Evolutionary conservation across 768 basidiomycete species (phyloP).

Genomic region (Leccinum obscurum): DNA sequence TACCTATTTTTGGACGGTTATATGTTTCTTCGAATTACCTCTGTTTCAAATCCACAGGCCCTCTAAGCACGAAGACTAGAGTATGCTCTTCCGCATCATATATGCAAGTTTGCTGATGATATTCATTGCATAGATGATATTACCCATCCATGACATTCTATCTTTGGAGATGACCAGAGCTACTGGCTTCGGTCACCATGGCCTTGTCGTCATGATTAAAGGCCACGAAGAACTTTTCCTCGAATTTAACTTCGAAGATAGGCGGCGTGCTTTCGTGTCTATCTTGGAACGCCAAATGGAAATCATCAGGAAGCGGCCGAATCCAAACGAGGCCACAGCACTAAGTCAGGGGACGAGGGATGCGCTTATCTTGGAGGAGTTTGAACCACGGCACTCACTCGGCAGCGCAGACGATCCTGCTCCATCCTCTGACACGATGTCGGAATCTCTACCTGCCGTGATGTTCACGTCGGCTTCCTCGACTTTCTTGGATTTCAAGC

Average conservation of each 20-base stretch:
- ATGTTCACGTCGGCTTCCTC: conserved; percentile 98
- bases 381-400: conserved; percentile 53
- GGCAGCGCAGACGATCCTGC: conserved; percentile 41
- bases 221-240: conserved; percentile 98
- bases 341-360: conserved; percentile 61
- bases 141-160: conserved; percentile 88
- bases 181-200: conserved; percentile 86
- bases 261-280: conserved; percentile 73
- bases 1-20: conserved; percentile 87
- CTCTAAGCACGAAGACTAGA: conserved; percentile 76
- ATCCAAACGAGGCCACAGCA: conserved; percentile 41
- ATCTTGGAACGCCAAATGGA: conserved; percentile 84
- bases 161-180: conserved; percentile 83
- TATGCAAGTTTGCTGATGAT: conserved; percentile 6
- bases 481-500: conserved; percentile 96
- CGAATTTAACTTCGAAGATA: conserved; percentile 82
- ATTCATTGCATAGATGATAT: conserved; percentile 70
- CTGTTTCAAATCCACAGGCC: conserved; percentile 90
- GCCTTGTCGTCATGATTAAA: conserved; percentile 86
- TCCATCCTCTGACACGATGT: conserved; percentile 54
- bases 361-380: conserved; percentile 82
- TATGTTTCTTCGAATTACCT: conserved; percentile 92
- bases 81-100: conserved; percentile 45
- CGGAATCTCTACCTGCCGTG: conserved; percentile 78
- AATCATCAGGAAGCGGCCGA: conserved; percentile 52